These are phyloP conservation scores for Penicillium silybi DNA, from an alignment of 495 filamentous ascomycete species.

Conservation along the genomic window DNA sequence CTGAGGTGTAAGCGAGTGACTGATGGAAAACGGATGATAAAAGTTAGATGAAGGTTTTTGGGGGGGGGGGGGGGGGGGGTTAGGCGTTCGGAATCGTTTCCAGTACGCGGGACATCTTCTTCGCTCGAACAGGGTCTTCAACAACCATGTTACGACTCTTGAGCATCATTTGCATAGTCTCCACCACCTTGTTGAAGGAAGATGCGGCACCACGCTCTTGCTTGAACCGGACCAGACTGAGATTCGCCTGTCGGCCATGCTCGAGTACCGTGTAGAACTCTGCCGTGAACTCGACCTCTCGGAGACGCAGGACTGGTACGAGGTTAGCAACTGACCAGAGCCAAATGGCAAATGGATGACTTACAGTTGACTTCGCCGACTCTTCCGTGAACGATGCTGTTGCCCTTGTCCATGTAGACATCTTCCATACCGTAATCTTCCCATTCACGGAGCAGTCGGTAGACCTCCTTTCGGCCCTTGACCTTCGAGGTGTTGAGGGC, in stretches of 20 bases:
- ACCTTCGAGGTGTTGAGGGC: conserved; percentile 67
- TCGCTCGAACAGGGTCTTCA: conserved; percentile 55
- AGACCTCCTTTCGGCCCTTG: conserved; percentile 69
- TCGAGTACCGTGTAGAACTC: conserved; percentile 85
- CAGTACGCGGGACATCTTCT: conserved; percentile 55
- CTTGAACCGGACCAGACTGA: conserved; percentile 78
- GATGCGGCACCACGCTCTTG: conserved; percentile 84
- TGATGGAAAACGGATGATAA: neutral
- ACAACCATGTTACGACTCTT: conserved; percentile 58
- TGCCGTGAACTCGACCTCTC: conserved; percentile 72
- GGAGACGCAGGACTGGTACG: conserved; percentile 61
- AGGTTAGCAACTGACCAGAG: neutral
- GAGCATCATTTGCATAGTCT: conserved; percentile 62
- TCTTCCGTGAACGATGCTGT: conserved; percentile 68
- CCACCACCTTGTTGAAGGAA: conserved; percentile 79
- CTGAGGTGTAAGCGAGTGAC: neutral
- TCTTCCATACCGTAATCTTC: conserved; percentile 71
- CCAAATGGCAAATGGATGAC: conserved; percentile 25
- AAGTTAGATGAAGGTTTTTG: neutral
- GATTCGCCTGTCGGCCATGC: conserved; percentile 61
- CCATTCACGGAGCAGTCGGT: conserved; percentile 72
- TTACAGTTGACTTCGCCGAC: conserved; percentile 75
- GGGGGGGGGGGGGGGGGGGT: neutral
- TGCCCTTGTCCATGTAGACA: conserved; percentile 67
- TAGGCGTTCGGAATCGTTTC: conserved; percentile 26